Conservation (phyloP, 805 yeast species). For the Diddensiella caesifluorescens region DNA sequence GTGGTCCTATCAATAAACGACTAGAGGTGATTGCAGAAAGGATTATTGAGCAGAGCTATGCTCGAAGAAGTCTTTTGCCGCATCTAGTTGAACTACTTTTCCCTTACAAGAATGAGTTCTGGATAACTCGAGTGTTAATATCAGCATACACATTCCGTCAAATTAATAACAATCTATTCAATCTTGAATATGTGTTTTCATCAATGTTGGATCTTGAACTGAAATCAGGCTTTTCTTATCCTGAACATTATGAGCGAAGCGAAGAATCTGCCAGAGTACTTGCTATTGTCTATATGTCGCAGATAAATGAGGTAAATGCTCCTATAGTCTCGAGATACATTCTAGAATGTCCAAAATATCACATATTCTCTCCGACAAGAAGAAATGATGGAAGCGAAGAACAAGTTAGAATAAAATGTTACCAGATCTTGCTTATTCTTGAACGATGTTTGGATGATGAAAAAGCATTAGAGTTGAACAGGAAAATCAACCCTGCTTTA, state of each 20-base stretch:
- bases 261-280: constrained; percentile 53
- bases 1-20: constrained; percentile 27
- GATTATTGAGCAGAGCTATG: constrained; percentile 33
- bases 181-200: constrained; percentile 54
- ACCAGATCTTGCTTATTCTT: constrained; percentile 45
- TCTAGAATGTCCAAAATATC: constrained; percentile 35
- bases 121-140: constrained; percentile 50
- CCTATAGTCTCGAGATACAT: constrained; percentile 24
- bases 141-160: constrained; percentile 46
- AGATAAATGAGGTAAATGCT: constrained; percentile 6
- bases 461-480: constrained; percentile 27
- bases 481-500: constrained; percentile 35
- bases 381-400: constrained; percentile 69
- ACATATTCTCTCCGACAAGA: constrained; percentile 46
- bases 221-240: constrained; percentile 36
- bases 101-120: constrained; percentile 29
- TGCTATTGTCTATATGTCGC: constrained; percentile 43
- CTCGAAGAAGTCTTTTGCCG: constrained; percentile 69
- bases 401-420: constrained; percentile 53
- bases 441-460: constrained; percentile 31
- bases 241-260: constrained; percentile 47
- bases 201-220: constrained; percentile 40
- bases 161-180: constrained; percentile 50
- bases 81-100: constrained; percentile 45
- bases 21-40: constrained; percentile 28